Conservation (phyloP, 768 basidiomycete species). For the Podaxis sp. region DNA sequence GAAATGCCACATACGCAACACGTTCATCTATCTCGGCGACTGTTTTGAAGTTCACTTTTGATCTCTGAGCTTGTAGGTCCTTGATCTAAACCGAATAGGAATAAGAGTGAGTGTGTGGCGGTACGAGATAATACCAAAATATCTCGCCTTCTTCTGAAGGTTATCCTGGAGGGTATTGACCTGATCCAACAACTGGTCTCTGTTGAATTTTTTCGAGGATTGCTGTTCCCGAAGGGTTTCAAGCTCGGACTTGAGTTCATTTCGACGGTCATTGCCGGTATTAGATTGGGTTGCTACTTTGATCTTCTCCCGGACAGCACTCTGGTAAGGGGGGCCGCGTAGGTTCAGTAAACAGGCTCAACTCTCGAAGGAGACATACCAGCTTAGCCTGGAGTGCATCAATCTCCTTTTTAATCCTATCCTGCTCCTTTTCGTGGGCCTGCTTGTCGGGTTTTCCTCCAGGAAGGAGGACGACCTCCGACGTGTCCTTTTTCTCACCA, state of each 20-base stretch:
- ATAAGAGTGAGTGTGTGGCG: constrained; percentile 2
- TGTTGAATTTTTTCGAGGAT: constrained; percentile 67
- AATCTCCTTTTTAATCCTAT: constrained; percentile 78
- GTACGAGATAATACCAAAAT: background rate
- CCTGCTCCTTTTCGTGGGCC: constrained; percentile 83
- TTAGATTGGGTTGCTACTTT: constrained; percentile 40
- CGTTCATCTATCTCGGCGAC: constrained; percentile 85
- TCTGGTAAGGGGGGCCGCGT: constrained; percentile 39
- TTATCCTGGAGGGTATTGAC: constrained; percentile 76
- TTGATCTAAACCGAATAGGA: constrained; percentile 56
- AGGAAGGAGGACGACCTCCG: constrained; percentile 35
- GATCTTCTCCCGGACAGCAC: constrained; percentile 75
- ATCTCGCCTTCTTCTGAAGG: constrained; percentile 75
- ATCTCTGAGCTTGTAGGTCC: constrained; percentile 79
- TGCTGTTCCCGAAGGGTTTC: constrained; percentile 79
- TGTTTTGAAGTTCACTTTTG: constrained; percentile 78
- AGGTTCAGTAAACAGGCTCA: constrained; percentile 11
- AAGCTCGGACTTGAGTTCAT: constrained; percentile 74
- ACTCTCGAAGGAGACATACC: constrained; percentile 47
- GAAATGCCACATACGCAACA: constrained; percentile 62
- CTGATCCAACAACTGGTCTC: constrained; percentile 75
- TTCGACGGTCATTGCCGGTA: constrained; percentile 61
- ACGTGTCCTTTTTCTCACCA: constrained; percentile 44
- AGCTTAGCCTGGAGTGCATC: constrained; percentile 78
- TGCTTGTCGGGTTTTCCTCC: constrained; percentile 82